These are phyloP conservation scores for Penicillium griseofulvum DNA, from an alignment of 2,329 filamentous ascomycete genomes.

Conservation along the genomic window DNA sequence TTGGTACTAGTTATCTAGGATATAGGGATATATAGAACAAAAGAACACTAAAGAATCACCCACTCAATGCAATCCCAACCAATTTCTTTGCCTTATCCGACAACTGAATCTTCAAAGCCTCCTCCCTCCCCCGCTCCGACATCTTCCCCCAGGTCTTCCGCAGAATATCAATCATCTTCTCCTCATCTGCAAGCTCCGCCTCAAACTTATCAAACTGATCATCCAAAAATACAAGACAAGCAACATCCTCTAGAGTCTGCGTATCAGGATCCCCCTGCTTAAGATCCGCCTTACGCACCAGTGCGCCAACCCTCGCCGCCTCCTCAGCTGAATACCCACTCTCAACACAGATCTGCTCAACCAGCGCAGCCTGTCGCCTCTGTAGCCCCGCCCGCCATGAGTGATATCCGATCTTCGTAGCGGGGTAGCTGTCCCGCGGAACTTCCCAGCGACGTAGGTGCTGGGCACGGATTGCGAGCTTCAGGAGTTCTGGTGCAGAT, in stretches of 20 bases:
- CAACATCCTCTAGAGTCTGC: slow-evolving; percentile 78
- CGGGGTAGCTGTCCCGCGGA: slow-evolving; percentile 68
- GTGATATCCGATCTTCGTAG: slow-evolving; percentile 73
- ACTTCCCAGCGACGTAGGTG: slow-evolving; percentile 86
- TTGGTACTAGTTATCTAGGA: not conserved
- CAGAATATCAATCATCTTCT: slow-evolving; percentile 70
- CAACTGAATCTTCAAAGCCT: slow-evolving; percentile 66
- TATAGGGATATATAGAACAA: slow-evolving; percentile 1
- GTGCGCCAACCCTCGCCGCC: slow-evolving; percentile 61
- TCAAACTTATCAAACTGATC: slow-evolving; percentile 83
- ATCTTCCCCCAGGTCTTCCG: slow-evolving; percentile 76
- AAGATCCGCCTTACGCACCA: slow-evolving; percentile 77
- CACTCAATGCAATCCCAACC: slow-evolving; percentile 62
- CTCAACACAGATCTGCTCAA: slow-evolving; percentile 52
- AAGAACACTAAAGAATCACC: slow-evolving; percentile 10
- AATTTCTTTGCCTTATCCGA: slow-evolving; percentile 61
- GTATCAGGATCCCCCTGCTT: slow-evolving; percentile 52
- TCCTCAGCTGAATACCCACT: slow-evolving; percentile 54
- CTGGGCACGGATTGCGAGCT: slow-evolving; percentile 76
- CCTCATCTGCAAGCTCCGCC: slow-evolving; percentile 65
- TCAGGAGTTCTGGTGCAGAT: slow-evolving; percentile 63
- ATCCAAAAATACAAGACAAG: slow-evolving; percentile 82
- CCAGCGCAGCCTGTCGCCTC: slow-evolving; percentile 67
- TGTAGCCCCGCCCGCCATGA: slow-evolving; percentile 73
- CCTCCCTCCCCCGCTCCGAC: slow-evolving; percentile 59